phyloP scores from a whole-genome alignment of 192 early-diverging fungal species.

The Umbelopsis sp. region DNA sequence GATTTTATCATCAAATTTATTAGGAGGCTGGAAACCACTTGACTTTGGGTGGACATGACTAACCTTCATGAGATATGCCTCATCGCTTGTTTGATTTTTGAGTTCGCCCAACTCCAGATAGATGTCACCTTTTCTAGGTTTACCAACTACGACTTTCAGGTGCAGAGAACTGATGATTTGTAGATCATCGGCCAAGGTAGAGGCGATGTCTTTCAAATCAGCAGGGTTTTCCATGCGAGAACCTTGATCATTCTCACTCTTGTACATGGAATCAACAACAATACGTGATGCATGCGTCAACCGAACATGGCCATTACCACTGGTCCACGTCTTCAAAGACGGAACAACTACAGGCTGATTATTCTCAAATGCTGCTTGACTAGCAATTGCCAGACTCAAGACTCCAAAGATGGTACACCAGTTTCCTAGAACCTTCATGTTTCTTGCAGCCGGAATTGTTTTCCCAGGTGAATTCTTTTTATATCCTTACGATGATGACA shows the following conservation, averaged over 20 bases:
- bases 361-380: background rate
- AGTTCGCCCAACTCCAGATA: background rate
- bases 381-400: background rate
- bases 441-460: too few species aligned
- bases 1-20: background rate
- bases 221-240: conserved; percentile 22
- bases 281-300: background rate
- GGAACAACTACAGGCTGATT: conserved; percentile 3
- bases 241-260: background rate
- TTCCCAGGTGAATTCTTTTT: too few species aligned
- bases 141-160: background rate
- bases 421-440: too few species aligned
- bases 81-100: background rate
- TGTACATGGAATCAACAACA: background rate
- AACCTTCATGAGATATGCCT: conserved; percentile 19
- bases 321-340: background rate
- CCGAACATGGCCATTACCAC: background rate
- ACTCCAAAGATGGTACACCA: background rate
- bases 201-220: background rate
- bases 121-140: background rate
- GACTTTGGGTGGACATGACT: background rate
- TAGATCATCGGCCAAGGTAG: background rate
- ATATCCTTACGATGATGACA: too few species aligned
- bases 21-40: background rate
- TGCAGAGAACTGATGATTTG: background rate